Base-by-base conservation (phyloP, 2,329 filamentous ascomycete species). In the Byssothecium circinans region DNA sequence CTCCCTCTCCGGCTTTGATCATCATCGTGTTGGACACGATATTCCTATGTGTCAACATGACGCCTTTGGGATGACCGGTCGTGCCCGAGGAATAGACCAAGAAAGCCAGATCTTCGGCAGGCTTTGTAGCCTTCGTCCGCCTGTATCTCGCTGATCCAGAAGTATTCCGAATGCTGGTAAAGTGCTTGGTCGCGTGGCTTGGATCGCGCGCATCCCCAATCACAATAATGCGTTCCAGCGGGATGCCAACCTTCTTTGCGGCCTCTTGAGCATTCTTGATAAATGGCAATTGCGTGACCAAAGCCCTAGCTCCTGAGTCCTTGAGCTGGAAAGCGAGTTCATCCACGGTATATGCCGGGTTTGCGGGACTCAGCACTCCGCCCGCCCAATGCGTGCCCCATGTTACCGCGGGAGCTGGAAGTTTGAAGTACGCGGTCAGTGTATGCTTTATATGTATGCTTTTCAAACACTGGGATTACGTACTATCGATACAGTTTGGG, bases 61-160 rank as follows among this genome's bases (percentile, higher is more conserved):
- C 92, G 14, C 91, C 92, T 71, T 97, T 97, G 0, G 92, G 91
- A 41, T 91, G 75, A 2, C 92, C 92, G 0, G 92, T 96, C 0
- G 92, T 97, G 7, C 92, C 92, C 7, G 87, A 91, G 41, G 86
- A 90, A 70, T 95, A 96, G 0, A 95, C 89, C 47, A 96, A 72
- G 62, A 94, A 95, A 0, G 89, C 87, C 20, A 94, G 69, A 65
- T 96, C 90, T 47, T 83, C 85, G 41, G 80, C 78, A 0, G 89
- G 82, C 40, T 87, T 77, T 42, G 90, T 77, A 43, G 90, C 60
- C 58, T 81, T 84, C 4, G 83, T 76, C 45, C 80, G 80, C 15
- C 82, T 78, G 60, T 81, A 83, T 54, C 81, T 77, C 2, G 78
- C 75, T 0, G 80, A 76, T 3, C 82, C 78, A 2, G 81, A 81